Percentiles rank a stretch among this genome's conserved stretches.
Evolutionary conservation across 192 early-diverging fungal genomes (phyloP).

Genomic region (Coemansia sp.): DNA sequence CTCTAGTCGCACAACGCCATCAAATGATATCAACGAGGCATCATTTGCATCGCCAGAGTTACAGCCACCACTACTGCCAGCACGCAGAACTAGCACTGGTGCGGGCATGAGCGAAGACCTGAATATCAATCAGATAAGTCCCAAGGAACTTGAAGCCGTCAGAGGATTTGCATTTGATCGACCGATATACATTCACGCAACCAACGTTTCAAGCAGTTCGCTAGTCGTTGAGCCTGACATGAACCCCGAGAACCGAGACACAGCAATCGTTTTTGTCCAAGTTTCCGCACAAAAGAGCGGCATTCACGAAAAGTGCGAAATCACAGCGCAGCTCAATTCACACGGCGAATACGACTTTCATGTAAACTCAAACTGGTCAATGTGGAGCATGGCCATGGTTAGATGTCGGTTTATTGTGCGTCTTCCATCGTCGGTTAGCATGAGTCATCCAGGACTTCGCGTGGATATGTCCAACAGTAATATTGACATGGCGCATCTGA

Average conservation of each 20-base stretch:
- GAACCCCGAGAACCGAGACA: conserved; percentile 13
- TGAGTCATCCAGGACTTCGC: conserved; percentile 26
- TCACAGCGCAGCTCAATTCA: conserved; percentile 11
- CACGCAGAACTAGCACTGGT: no score
- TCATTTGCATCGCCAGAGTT: neutral
- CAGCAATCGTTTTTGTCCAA: conserved; percentile 18
- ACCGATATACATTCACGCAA: conserved; percentile 23
- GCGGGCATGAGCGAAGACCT: neutral
- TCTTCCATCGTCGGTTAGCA: conserved; percentile 5
- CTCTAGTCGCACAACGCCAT: conserved; percentile 1
- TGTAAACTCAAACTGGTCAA: conserved; percentile 19
- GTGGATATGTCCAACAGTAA: conserved; percentile 16
- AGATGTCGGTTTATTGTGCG: conserved; percentile 23
- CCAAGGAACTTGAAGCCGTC: conserved; percentile 25
- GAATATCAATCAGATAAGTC: conserved; percentile 12
- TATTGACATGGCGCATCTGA: conserved; percentile 14
- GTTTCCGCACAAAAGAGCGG: conserved; percentile 9
- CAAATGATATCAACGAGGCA: neutral
- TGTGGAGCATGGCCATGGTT: conserved; percentile 20
- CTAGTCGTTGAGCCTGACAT: conserved; percentile 27
- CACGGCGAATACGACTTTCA: conserved; percentile 34
- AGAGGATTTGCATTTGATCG: conserved; percentile 29
- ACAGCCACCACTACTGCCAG: neutral
- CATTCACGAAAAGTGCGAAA: conserved; percentile 12
- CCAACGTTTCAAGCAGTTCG: conserved; percentile 9